Percentiles rank a stretch among this genome's conserved stretches.
Evolutionary conservation across 2,329 filamentous ascomycete genomes (phyloP).

Genomic region (Stachybotrys chartarum): DNA sequence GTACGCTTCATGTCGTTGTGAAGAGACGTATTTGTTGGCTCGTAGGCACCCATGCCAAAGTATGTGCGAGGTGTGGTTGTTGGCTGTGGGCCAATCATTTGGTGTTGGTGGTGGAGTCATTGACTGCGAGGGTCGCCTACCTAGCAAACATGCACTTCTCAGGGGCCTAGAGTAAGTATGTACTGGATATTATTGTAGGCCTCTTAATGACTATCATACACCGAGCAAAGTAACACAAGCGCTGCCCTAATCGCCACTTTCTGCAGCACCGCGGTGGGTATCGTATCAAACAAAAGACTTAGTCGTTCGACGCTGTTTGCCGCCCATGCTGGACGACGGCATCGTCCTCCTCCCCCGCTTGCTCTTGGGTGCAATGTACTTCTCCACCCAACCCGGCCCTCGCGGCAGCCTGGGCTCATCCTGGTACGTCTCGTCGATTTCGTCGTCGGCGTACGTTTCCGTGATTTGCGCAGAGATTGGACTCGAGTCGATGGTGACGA

Average conservation of each 20-base stretch:
- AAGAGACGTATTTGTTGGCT: neutral
- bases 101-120: neutral
- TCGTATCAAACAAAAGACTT: neutral
- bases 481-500: constrained; percentile 22
- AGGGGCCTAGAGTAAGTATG: too few species aligned
- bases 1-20: neutral
- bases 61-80: neutral
- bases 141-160: too few species aligned
- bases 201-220: too few species aligned
- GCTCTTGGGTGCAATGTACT: constrained; percentile 5
- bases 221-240: too few species aligned
- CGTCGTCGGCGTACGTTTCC: constrained; percentile 13
- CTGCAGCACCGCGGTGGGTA: too few species aligned
- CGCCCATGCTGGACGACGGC: constrained; percentile 2
- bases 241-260: too few species aligned
- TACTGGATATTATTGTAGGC: too few species aligned
- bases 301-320: neutral
- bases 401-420: constrained; percentile 8
- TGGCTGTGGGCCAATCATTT: neutral
- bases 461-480: constrained; percentile 9
- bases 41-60: neutral
- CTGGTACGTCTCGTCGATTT: constrained; percentile 14
- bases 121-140: too few species aligned
- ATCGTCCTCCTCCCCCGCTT: constrained; percentile 11
- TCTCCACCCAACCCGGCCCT: constrained; percentile 11